Evolutionary conservation across 495 filamentous ascomycete genomes (phyloP), one percentile per base, ranked within the genome.

Genomic region (Penicillium odoratum): DNA sequence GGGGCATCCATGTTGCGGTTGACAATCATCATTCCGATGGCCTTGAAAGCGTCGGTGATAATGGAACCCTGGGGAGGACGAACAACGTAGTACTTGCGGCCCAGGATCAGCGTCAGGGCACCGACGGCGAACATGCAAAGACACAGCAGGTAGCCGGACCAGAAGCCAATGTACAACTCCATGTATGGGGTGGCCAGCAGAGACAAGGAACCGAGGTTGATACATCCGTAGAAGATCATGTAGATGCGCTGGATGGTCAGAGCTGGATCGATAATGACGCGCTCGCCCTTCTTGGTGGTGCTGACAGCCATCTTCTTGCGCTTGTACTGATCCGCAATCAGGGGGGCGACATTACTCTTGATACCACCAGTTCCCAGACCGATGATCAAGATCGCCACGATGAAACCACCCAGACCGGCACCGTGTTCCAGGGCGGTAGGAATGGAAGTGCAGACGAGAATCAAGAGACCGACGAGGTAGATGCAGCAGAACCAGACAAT

Each of bases 211-310:
- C 90, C 90, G 55, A 95, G 61, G 75, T 96, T 93, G 78, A 93
- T 89, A 61, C 86, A 85, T 45, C 82, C 71, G 67, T 92, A 92
- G 70, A 89, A 89, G 53, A 85, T 80, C 81, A 87, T 85, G 77
- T 88, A 88, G 55, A 93, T 86, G 45, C 85, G 80, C 73, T 90
- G 87, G 56, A 89, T 82, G 10, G 89, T 92, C 47, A 89, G 80
- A 45, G 83, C 76, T 1, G 90, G 89, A 64, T 92, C 88, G 42
- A 92, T 83, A 51, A 94, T 83, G 26, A 90, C 86, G 33, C 83
- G 80, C 74, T 92, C 88, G 52, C 90, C 90, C 51, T 77, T 84
- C 71, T 82, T 79, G 28, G 72, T 68, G 25, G 72, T 69, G 30
- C 72, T 74, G 45, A 85, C 65, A 11, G 71, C 79, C 76, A 85